Conservation (phyloP, 83 land plant species). For the Picea abies region DNA sequence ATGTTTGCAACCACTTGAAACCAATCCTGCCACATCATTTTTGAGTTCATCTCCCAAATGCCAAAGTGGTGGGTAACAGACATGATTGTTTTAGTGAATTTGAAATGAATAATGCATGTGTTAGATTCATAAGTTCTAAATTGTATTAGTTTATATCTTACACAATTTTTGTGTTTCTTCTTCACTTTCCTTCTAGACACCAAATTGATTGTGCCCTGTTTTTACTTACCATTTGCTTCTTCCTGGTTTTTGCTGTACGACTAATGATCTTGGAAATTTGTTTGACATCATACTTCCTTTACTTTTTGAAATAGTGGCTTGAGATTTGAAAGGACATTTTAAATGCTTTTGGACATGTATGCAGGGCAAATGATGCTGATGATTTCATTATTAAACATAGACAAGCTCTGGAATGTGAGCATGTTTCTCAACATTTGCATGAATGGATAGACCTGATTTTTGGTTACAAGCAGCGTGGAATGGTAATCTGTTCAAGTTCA, state of each 20-base stretch:
- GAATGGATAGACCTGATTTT: conserved; percentile 52
- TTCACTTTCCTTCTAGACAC: neutral
- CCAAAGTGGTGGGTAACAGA: neutral
- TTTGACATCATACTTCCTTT: neutral
- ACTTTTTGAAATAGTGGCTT: neutral
- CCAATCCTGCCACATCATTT: no score
- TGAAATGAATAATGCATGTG: neutral
- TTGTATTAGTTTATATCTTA: neutral
- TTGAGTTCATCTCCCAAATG: neutral
- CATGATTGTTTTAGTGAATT: neutral
- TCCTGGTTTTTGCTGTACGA: neutral
- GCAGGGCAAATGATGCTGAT: conserved; percentile 45
- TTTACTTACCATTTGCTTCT: neutral
- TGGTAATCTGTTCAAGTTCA: conserved; percentile 22
- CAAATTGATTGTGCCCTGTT: neutral
- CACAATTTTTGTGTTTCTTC: no score
- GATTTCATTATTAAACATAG: conserved; percentile 47
- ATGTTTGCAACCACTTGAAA: no score
- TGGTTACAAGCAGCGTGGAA: conserved; percentile 48
- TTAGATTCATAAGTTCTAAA: neutral
- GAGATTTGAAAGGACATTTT: neutral
- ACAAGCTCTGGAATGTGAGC: conserved; percentile 44
- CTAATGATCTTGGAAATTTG: neutral
- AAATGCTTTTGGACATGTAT: neutral
- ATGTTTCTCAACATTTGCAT: conserved; percentile 44